Conservation (phyloP, 257 asterid genomes). For the Solanum arcanum region DNA sequence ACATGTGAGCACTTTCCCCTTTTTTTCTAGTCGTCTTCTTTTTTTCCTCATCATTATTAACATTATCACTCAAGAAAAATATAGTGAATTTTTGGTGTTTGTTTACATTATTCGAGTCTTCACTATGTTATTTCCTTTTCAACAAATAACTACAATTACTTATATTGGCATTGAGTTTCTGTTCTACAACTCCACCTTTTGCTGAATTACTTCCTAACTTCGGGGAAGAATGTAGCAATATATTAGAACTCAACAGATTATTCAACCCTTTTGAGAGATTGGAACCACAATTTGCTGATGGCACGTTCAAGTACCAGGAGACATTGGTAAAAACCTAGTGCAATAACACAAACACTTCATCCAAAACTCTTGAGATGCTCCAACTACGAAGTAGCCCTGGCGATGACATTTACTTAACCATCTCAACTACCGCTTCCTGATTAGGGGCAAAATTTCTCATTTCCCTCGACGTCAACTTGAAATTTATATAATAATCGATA, state of each 20-base stretch:
- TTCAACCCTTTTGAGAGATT: neutral
- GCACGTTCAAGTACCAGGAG: constrained; percentile 33
- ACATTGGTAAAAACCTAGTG: constrained; percentile 37
- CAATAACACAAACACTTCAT: constrained; percentile 20
- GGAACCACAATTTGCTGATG: constrained; percentile 37
- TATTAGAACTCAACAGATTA: constrained; percentile 13
- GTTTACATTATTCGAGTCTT: constrained; percentile 12
- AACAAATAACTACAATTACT: constrained; percentile 12
- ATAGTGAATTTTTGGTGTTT: constrained; percentile 31
- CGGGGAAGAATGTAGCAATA: constrained; percentile 33
- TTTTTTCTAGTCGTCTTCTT: constrained; percentile 46
- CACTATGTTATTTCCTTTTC: constrained; percentile 43
- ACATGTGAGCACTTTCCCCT: constrained; percentile 73
- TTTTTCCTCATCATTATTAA: constrained; percentile 44
- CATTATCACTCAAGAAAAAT: constrained; percentile 5
- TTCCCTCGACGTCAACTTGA: constrained; percentile 41
- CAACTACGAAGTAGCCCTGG: constrained; percentile 25
- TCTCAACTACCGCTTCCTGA: constrained; percentile 5
- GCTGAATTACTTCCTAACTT: constrained; percentile 18
- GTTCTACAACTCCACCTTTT: constrained; percentile 34
- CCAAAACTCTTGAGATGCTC: constrained; percentile 34
- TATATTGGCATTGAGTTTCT: constrained; percentile 16
- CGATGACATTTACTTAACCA: neutral
- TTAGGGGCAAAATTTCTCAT: constrained; percentile 22
- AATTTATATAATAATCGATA: constrained; percentile 9